Evolutionary conservation across 139 green algal genomes (phyloP).

Genomic region (Chlorella sp.): DNA sequence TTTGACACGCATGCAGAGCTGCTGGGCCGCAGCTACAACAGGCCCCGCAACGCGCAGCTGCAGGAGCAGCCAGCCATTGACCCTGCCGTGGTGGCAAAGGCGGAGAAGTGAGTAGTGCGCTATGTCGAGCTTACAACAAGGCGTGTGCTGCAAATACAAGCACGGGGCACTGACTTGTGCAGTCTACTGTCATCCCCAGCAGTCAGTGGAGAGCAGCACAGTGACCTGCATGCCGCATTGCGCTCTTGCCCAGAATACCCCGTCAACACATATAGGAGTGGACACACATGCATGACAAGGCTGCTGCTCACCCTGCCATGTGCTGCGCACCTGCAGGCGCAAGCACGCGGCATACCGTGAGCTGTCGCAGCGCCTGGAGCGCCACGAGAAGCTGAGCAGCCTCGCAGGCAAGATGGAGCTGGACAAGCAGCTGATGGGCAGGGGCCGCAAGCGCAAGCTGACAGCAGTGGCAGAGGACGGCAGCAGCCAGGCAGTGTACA

Average conservation of each 20-base stretch:
- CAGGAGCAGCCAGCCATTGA: too few relatives aligned
- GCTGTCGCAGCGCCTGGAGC: slow-evolving; percentile 64
- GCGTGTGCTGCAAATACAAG: too few relatives aligned
- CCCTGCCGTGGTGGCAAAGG: slow-evolving; percentile 5
- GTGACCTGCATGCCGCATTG: too few relatives aligned
- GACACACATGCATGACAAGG: too few relatives aligned
- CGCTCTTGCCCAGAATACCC: too few relatives aligned
- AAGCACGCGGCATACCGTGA: slow-evolving; percentile 68
- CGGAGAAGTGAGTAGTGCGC: slow-evolving; percentile 29
- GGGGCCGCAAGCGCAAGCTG: slow-evolving; percentile 73
- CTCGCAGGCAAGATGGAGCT: slow-evolving; percentile 51
- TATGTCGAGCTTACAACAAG: too few relatives aligned
- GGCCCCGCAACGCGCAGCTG: slow-evolving; percentile 40
- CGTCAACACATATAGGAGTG: too few relatives aligned
- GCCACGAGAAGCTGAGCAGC: slow-evolving; percentile 46
- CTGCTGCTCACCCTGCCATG: too few relatives aligned
- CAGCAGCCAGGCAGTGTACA: too few relatives aligned
- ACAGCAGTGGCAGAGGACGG: slow-evolving; percentile 9
- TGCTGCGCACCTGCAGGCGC: slow-evolving; percentile 44
- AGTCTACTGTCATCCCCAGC: too few relatives aligned
- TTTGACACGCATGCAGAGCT: slow-evolving; percentile 78
- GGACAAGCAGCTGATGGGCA: slow-evolving; percentile 48
- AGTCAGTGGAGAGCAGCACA: too few relatives aligned
- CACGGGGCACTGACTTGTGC: too few relatives aligned
- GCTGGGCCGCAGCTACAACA: slow-evolving; percentile 71